Evolutionary conservation across 495 filamentous ascomycete genomes (phyloP).

Genomic region (Hypoxylon lienhwacheense): DNA sequence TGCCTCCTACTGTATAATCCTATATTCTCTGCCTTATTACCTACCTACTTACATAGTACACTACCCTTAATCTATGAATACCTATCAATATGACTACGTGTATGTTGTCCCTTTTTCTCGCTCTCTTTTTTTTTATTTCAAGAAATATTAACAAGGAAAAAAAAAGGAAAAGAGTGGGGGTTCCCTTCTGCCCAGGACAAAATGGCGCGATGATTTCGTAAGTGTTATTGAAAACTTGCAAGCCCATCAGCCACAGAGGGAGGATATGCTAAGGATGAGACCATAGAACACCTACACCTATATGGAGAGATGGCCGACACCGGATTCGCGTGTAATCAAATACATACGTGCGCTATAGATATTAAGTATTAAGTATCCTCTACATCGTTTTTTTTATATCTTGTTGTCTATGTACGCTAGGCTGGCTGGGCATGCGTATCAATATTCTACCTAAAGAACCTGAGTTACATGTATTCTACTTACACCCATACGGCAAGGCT

Average conservation of each 20-base stretch:
- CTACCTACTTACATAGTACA: no score
- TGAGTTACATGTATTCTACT: no score
- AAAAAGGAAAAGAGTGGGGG: no score
- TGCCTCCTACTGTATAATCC: no score
- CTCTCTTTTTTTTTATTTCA: no score
- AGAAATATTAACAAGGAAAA: no score
- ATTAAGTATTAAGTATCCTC: not conserved
- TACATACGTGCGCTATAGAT: slow-evolving; percentile 1
- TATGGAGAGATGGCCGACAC: slow-evolving; percentile 21
- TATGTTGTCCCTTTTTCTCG: slow-evolving; percentile 10
- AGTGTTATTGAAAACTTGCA: slow-evolving; percentile 12
- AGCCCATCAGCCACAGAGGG: slow-evolving; percentile 22
- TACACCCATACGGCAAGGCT: no score
- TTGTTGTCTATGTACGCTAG: slow-evolving; percentile 6
- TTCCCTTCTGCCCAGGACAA: slow-evolving; percentile 12
- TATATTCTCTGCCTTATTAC: no score
- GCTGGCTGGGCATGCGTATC: slow-evolving; percentile 18
- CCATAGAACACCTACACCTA: slow-evolving; percentile 15
- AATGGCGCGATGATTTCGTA: slow-evolving; percentile 23
- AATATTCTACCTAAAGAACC: no score
- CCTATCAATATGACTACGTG: slow-evolving; percentile 9
- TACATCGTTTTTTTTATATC: not conserved
- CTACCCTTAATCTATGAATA: no score
- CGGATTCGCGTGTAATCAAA: slow-evolving; percentile 14
- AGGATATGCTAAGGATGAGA: slow-evolving; percentile 23